phyloP scores from a whole-genome alignment of 2,329 filamentous ascomycete genomes.

The Cladosporium austrohemisphaericum region DNA sequence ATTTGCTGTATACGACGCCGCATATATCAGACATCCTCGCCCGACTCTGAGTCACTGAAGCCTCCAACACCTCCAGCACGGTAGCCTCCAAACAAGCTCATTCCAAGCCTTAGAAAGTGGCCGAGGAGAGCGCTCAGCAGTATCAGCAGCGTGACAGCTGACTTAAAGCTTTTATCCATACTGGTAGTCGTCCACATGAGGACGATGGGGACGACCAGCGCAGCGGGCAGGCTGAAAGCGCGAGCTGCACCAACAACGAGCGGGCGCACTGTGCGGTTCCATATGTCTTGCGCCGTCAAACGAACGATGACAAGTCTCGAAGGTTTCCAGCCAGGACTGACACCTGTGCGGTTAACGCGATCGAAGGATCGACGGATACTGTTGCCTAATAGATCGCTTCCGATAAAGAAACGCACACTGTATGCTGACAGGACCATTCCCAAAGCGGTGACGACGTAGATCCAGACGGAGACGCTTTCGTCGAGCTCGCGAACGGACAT shows the following conservation, averaged over 20 bases:
- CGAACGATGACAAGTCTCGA: neutral
- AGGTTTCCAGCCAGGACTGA: constrained; percentile 3
- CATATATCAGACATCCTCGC: too few species aligned
- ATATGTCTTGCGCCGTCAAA: constrained; percentile 8
- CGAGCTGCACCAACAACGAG: neutral
- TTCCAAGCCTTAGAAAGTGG: too few species aligned
- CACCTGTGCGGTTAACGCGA: neutral
- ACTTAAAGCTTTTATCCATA: constrained; percentile 16
- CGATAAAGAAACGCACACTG: constrained; percentile 13
- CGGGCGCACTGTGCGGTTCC: neutral
- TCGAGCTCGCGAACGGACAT: constrained; percentile 29
- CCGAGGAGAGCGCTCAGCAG: constrained; percentile 7
- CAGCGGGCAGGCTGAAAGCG: constrained; percentile 6
- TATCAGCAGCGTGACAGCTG: constrained; percentile 12
- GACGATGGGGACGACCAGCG: constrained; percentile 14
- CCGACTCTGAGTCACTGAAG: too few species aligned
- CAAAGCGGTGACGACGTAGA: constrained; percentile 17
- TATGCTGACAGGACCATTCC: constrained; percentile 15
- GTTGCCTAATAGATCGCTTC: constrained; percentile 13
- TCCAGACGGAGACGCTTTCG: constrained; percentile 19
- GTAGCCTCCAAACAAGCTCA: too few species aligned
- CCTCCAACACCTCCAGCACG: too few species aligned
- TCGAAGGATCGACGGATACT: constrained; percentile 3
- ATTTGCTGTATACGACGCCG: too few species aligned
- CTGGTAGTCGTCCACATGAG: constrained; percentile 12